Conservation (phyloP, 139 green algal species). For the Chlorella ohadii region DNA sequence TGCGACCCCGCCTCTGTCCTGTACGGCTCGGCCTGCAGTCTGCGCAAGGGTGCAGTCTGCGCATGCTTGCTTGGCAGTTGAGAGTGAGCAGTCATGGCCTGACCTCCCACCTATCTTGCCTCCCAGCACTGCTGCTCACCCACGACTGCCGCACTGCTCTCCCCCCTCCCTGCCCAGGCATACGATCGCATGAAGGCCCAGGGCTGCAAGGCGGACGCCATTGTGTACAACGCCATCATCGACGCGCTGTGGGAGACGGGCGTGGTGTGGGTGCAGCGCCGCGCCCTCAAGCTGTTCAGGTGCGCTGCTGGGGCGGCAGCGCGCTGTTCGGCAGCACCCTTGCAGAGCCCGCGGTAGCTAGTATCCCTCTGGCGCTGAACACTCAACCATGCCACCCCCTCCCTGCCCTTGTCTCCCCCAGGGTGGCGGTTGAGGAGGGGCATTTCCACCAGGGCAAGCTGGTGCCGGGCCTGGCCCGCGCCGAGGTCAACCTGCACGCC, state of each 20-base stretch:
- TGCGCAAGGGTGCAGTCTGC: too few species aligned
- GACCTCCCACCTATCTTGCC: neutral
- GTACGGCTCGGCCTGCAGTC: too few species aligned
- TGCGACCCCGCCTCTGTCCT: slow-evolving; percentile 35
- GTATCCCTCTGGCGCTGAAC: too few species aligned
- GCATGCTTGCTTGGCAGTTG: too few species aligned
- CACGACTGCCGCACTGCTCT: slow-evolving; percentile 84
- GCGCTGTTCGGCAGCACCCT: too few species aligned
- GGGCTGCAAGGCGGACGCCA: slow-evolving; percentile 63
- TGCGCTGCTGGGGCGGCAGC: neutral
- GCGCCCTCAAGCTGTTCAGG: slow-evolving; percentile 51
- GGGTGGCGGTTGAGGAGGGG: slow-evolving; percentile 56
- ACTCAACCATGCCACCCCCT: too few species aligned
- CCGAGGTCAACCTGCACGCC: slow-evolving; percentile 85
- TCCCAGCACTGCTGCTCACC: slow-evolving; percentile 45
- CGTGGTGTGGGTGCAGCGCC: slow-evolving; percentile 75
- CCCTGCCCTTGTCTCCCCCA: slow-evolving; percentile 2
- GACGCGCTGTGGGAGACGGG: slow-evolving; percentile 88
- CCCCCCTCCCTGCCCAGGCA: slow-evolving; percentile 5
- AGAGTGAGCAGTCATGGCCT: too few species aligned
- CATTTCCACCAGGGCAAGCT: slow-evolving; percentile 67
- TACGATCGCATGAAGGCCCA: slow-evolving; percentile 45
- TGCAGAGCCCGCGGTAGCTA: too few species aligned
- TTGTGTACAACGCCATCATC: slow-evolving; percentile 90
- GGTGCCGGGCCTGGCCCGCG: slow-evolving; percentile 27